phyloP scores from a whole-genome alignment of 768 basidiomycete genomes.

The Tricholoma flavovirens region DNA sequence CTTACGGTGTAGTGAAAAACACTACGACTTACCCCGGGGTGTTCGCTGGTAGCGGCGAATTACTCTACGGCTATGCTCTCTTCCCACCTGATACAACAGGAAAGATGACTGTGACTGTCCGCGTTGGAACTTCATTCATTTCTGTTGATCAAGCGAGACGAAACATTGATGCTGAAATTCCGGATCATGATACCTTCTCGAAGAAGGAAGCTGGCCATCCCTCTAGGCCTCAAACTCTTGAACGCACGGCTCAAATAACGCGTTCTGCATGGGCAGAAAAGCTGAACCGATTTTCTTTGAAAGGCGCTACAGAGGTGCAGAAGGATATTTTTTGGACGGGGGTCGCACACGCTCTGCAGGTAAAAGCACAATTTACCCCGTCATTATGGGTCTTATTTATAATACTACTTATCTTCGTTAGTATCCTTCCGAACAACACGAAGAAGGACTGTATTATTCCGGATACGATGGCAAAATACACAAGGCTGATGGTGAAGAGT shows the following conservation, averaged over 20 bases:
- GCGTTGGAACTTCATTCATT: constrained; percentile 74
- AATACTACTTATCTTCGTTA: no score
- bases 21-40: constrained; percentile 28
- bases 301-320: constrained; percentile 42
- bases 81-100: constrained; percentile 28
- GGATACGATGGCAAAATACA: constrained; percentile 68
- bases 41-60: constrained; percentile 31
- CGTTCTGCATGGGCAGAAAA: constrained; percentile 55
- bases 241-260: constrained; percentile 43
- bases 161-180: constrained; percentile 44
- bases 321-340: constrained; percentile 54
- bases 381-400: no score
- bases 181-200: constrained; percentile 26
- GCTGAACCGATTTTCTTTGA: constrained; percentile 43
- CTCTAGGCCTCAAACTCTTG: constrained; percentile 28
- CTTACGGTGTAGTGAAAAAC: constrained; percentile 47
- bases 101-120: constrained; percentile 51
- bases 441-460: constrained; percentile 66
- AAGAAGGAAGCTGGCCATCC: neutral
- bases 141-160: constrained; percentile 57
- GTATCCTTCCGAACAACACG: constrained; percentile 75
- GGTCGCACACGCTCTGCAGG: constrained; percentile 59
- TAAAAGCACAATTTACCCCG: no score
- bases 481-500: constrained; percentile 39
- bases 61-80: constrained; percentile 46